These are phyloP conservation scores for Acrocalymma vagum DNA, from an alignment of 2,329 filamentous ascomycete species.

Conservation along the genomic window DNA sequence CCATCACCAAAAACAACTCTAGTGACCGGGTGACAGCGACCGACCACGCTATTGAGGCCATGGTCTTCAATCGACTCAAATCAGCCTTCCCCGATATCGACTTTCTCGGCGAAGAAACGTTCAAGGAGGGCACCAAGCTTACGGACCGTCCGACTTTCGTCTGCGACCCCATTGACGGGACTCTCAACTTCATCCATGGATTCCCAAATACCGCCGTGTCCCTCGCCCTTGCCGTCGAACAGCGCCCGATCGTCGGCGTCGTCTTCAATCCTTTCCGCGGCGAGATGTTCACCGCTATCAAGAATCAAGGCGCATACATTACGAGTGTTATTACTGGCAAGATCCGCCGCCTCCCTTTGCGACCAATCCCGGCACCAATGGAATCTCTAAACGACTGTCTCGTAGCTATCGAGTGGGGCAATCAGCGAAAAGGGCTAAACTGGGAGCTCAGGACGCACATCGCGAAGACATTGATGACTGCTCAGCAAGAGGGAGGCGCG, in stretches of 20 bases:
- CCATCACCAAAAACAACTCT: constrained; percentile 47
- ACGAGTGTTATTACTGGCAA: constrained; percentile 26
- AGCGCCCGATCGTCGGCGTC: constrained; percentile 44
- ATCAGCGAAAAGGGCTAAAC: constrained; percentile 45
- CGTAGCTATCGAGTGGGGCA: constrained; percentile 48
- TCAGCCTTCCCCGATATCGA: constrained; percentile 55
- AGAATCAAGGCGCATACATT: constrained; percentile 40
- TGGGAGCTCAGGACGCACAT: constrained; percentile 44
- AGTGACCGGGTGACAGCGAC: constrained; percentile 65
- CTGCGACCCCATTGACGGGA: constrained; percentile 50
- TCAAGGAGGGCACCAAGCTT: constrained; percentile 40
- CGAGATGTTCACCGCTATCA: constrained; percentile 46
- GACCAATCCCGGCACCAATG: constrained; percentile 36
- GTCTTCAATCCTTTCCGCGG: constrained; percentile 46
- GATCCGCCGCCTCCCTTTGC: constrained; percentile 36
- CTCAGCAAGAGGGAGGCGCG: constrained; percentile 34
- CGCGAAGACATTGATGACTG: constrained; percentile 37
- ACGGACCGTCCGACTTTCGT: constrained; percentile 43
- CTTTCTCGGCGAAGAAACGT: constrained; percentile 50
- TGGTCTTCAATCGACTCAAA: constrained; percentile 56
- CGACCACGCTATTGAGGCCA: constrained; percentile 62
- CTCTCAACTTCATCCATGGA: constrained; percentile 49
- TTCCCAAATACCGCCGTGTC: constrained; percentile 47
- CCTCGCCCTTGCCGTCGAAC: constrained; percentile 39
- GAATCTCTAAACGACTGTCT: constrained; percentile 40